These are phyloP conservation scores for Nicotiana obtusifolia DNA, from an alignment of 257 asterid species.

Conservation along the genomic window DNA sequence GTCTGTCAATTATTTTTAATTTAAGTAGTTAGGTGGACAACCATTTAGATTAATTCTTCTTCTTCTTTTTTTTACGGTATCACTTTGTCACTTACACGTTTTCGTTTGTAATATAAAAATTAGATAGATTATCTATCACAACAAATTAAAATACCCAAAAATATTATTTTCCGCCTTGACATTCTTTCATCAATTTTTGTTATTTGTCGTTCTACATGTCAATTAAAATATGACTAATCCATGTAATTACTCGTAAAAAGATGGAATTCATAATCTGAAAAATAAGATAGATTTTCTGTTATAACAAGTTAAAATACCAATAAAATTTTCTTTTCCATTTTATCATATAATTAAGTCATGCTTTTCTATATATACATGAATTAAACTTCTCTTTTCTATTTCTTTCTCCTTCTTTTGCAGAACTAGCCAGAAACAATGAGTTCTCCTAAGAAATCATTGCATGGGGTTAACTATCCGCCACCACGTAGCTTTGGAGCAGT, in stretches of 20 bases:
- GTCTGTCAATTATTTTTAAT: no score
- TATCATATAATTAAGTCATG: not conserved
- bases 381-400: not conserved
- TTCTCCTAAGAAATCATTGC: slow-evolving; percentile 1
- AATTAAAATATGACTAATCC: not conserved
- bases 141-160: no score
- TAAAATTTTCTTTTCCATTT: no score
- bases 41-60: no score
- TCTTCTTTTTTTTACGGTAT: no score
- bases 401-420: not conserved
- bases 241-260: not conserved
- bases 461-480: slow-evolving; percentile 37
- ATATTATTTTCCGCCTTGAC: not conserved
- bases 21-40: no score
- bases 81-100: no score
- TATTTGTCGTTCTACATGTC: not conserved
- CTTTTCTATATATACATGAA: slow-evolving; percentile 13
- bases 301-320: no score
- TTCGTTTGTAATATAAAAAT: no score
- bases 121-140: no score
- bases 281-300: no score
- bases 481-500: slow-evolving; percentile 43
- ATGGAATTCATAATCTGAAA: not conserved
- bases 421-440: not conserved
- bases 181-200: not conserved